Evolutionary conservation across 2,329 filamentous ascomycete genomes (phyloP), one percentile per base, ranked within the genome.

Genomic region (Neocatenulostroma microsporum): DNA sequence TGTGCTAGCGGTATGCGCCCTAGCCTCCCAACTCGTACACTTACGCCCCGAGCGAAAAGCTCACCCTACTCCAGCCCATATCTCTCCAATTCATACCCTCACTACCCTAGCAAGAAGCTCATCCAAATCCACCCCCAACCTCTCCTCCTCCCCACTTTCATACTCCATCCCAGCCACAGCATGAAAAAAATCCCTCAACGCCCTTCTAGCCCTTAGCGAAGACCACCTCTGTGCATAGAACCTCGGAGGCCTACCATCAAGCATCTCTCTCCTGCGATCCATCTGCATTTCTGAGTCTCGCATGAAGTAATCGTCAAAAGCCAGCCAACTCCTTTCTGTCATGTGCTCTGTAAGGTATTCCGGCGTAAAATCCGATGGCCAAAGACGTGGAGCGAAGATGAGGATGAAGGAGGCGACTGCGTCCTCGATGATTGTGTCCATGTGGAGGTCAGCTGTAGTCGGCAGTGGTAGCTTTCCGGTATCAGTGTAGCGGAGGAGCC

Each of bases 51-150:
- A n/a, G n/a, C n/a, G n/a, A n/a, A n/a, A n/a, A n/a, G n/a, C n/a
- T n/a, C n/a, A n/a, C n/a, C n/a, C n/a, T n/a, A n/a, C n/a, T n/a
- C n/a, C n/a, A n/a, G n/a, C n/a, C n/a, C n/a, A n/a, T n/a, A n/a
- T n/a, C n/a, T n/a, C n/a, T n/a, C n/a, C n/a, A n/a, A n/a, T n/a
- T n/a, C n/a, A n/a, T n/a, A n/a, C 15, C n/a, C n/a, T 17, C 4
- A 30, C 15, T 14, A 30, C 28, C 28, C 14, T 30, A 15, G 28
- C 28, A 30, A 30, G 19, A 13, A 30, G 5, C 28, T 30, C 28
- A 30, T 30, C 28, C 15, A 30, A 6, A 30, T 11, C 5, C 4
- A 4, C 13, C 15, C 15, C 15, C 7, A 10, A 9, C 15, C 6
- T 12, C 13, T 18, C 28, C 4, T 14, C 28, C 5, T 30, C 28